Conservation (phyloP, 2,329 filamentous ascomycete genomes). For the Colletotrichum siamense region DNA sequence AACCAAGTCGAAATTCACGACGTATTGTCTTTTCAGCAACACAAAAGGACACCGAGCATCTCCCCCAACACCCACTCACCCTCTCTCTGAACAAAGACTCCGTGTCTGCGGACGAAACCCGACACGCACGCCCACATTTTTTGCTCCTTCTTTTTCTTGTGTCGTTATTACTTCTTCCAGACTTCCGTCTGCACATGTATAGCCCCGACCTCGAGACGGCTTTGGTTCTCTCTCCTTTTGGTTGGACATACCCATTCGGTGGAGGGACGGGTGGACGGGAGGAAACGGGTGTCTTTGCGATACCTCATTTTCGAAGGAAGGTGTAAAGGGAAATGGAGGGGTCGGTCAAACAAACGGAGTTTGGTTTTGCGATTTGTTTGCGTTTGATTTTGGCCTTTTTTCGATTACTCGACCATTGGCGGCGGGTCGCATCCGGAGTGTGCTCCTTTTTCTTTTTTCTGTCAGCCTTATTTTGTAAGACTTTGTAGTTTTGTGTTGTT, state of each 20-base stretch:
- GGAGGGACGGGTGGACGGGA: neutral
- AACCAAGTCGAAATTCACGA: neutral
- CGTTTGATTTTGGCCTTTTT: neutral
- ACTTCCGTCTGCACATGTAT: neutral
- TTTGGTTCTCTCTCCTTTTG: neutral
- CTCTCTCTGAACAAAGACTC: neutral
- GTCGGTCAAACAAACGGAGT: neutral
- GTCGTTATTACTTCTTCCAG: conserved; percentile 4
- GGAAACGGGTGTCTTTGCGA: neutral
- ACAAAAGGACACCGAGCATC: neutral
- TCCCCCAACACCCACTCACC: neutral
- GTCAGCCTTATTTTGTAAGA: neutral
- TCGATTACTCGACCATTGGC: neutral
- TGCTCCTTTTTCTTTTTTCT: neutral
- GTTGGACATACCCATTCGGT: neutral
- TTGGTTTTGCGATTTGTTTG: neutral
- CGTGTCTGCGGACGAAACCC: neutral
- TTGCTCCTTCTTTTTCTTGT: neutral
- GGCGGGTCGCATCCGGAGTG: neutral
- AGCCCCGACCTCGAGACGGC: neutral
- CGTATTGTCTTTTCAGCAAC: neutral
- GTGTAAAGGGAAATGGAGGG: neutral
- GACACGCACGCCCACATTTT: neutral
- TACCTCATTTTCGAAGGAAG: neutral
- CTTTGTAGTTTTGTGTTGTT: neutral